Evolutionary conservation across 176 grass and related monocot genomes (phyloP), one percentile per base, ranked within the genome.

Genomic region (Ampelocalamus luodianensis): DNA sequence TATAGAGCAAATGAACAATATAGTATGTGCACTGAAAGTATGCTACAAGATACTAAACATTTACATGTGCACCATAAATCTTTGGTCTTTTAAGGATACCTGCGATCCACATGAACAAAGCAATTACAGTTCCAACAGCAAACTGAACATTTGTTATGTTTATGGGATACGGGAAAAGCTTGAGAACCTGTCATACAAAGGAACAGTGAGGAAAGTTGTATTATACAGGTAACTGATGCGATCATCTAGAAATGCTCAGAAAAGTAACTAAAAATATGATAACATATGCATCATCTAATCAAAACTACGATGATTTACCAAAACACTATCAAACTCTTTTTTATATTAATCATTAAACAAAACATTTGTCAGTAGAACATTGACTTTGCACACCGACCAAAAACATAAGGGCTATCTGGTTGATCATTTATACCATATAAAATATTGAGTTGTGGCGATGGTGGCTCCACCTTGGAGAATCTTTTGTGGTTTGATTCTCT

Each of bases 121-220:
- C 83, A 79, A 97, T 69, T 20, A 54, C 60, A 87, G 79, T 90
- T 29, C 94, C 94, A 32, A 92, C 90, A 32, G 82, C 87, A 44
- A 97, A 92, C 69, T 97, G 94, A 78, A 97, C 83, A 1, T 76
- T 86, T 71, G 94, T 97, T 76, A 97, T 90, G 83, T 93, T 97
- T 82, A 97, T 89, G 16, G 92, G 92, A 69, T 88, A 97, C 4
- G 92, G 89, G 39, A 91, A 94, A 43, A 92, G 90, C 68, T 97
- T 90, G 29, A 97, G 58, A 84, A 97, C 90, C 94, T 97, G 92
- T 55, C 37, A 32, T 50, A 24, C 36, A 79, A 1, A 78, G 17
- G 11, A 68, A 75, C 9, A 78, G 54, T 65, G 16, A 49, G 58
- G 18, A 55, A 32, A 62, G 61, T 79, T 32, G 23, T 34, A 76